phyloP scores from a whole-genome alignment of 2,329 filamentous ascomycete genomes.

The Pezicula carpinea region DNA sequence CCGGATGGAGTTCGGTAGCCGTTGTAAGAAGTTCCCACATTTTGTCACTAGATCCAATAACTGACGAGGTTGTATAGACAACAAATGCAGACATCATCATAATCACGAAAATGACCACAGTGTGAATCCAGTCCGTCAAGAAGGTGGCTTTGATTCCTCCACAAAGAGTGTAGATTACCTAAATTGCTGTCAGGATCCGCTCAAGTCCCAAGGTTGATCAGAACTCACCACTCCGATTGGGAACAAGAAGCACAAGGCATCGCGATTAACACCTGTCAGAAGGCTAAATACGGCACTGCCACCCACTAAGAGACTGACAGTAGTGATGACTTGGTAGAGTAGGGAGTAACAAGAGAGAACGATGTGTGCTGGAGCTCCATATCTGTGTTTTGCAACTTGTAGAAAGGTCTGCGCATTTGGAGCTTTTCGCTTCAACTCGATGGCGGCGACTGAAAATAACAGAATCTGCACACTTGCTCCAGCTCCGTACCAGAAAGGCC shows the following conservation, averaged over 20 bases:
- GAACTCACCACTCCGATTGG: slow-evolving; percentile 64
- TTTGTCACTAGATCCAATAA: slow-evolving; percentile 66
- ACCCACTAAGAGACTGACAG: slow-evolving; percentile 78
- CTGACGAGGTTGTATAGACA: slow-evolving; percentile 66
- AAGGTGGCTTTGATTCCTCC: slow-evolving; percentile 80
- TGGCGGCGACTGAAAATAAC: slow-evolving; percentile 52
- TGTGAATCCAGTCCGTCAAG: slow-evolving; percentile 75
- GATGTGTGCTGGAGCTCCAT: slow-evolving; percentile 64
- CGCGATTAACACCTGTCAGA: slow-evolving; percentile 68
- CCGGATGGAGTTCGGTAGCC: slow-evolving; percentile 62
- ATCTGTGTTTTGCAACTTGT: slow-evolving; percentile 73
- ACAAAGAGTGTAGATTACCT: slow-evolving; percentile 60
- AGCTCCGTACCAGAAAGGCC: slow-evolving; percentile 54
- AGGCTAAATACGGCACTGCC: slow-evolving; percentile 67
- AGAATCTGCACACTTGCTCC: slow-evolving; percentile 52
- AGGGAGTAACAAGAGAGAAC: slow-evolving; percentile 76
- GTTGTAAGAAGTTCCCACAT: slow-evolving; percentile 72
- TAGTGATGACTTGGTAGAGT: slow-evolving; percentile 78
- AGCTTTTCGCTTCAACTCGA: slow-evolving; percentile 76
- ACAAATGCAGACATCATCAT: slow-evolving; percentile 65
- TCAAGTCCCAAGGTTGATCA: slow-evolving; percentile 15
- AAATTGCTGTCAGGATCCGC: slow-evolving; percentile 26
- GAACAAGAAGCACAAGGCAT: slow-evolving; percentile 75
- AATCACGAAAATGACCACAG: slow-evolving; percentile 75
- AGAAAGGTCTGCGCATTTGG: slow-evolving; percentile 79